Conservation (phyloP, 805 yeast genomes). For the Priceomyces carsonii region DNA sequence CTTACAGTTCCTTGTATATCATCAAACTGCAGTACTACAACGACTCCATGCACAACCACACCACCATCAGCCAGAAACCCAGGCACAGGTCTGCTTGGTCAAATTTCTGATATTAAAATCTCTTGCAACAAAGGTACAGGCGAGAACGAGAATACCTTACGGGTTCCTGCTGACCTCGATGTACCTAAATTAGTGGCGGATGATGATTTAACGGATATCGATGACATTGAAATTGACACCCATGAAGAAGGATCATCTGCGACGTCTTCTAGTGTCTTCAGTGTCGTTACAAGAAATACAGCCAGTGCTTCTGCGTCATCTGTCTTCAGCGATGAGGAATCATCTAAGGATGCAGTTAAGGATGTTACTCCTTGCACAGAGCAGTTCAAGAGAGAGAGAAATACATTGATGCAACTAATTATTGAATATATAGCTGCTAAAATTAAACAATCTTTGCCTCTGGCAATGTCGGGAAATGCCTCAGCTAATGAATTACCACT, state of each 20-base stretch:
- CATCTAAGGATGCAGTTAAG: not conserved
- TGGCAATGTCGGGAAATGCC: conserved; percentile 27
- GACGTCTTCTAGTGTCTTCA: conserved; percentile 1
- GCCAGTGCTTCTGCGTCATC: not conserved
- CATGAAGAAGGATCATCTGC: conserved; percentile 22
- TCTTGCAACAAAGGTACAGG: too few relatives aligned
- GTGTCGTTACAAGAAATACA: conserved; percentile 1
- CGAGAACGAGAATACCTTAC: conserved; percentile 1
- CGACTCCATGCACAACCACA: too few relatives aligned
- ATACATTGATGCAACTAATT: conserved; percentile 41
- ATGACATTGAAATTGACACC: conserved; percentile 12
- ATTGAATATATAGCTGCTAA: conserved; percentile 45
- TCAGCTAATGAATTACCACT: conserved; percentile 33
- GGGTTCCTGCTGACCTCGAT: conserved; percentile 13
- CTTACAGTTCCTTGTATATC: not conserved
- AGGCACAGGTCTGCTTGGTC: too few relatives aligned
- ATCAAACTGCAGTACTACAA: not conserved
- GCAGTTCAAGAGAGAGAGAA: conserved; percentile 31
- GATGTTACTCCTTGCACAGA: conserved; percentile 13
- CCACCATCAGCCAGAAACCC: too few relatives aligned
- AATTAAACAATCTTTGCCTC: conserved; percentile 45
- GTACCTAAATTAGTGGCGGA: conserved; percentile 36
- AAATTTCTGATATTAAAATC: too few relatives aligned
- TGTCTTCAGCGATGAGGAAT: conserved; percentile 1
- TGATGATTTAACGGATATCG: conserved; percentile 19